Evolutionary conservation across 1,284 basidiomycete species (phyloP).

Genomic region (Gomphus bonarii): DNA sequence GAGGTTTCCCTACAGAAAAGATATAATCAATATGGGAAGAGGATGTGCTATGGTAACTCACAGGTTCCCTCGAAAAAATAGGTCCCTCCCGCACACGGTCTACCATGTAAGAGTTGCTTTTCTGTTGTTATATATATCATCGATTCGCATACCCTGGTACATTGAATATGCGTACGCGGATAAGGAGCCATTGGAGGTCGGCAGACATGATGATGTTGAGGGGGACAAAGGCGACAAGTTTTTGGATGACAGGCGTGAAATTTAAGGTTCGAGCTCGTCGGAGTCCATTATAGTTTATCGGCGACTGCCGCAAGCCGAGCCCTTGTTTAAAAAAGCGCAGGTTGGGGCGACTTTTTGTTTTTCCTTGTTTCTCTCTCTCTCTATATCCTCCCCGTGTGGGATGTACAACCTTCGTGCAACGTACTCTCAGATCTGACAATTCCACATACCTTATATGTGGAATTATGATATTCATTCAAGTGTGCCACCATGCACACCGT

Average conservation of each 20-base stretch:
- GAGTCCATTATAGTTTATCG: not conserved
- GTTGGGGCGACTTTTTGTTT: no score
- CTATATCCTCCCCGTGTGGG: no score
- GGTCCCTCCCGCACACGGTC: constrained; percentile 64
- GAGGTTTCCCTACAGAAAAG: constrained; percentile 62
- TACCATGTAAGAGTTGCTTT: constrained; percentile 78
- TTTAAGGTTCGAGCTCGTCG: constrained; percentile 1
- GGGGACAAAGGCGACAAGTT: not conserved
- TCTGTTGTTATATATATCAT: constrained; percentile 29
- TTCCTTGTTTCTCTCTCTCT: no score
- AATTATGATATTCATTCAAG: no score
- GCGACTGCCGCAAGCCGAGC: not conserved
- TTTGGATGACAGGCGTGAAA: constrained; percentile 1
- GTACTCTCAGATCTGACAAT: no score
- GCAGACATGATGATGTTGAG: constrained; percentile 28
- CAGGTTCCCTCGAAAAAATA: constrained; percentile 76
- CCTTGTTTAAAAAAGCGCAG: no score
- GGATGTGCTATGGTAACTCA: constrained; percentile 30
- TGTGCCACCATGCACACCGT: no score
- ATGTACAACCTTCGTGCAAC: no score
- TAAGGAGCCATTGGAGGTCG: constrained; percentile 87
- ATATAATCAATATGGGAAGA: not conserved
- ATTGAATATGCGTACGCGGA: constrained; percentile 58
- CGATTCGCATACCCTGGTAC: not conserved
- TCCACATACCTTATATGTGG: no score